Percentiles rank a stretch among this genome's conserved stretches.
These are phyloP conservation scores for Ustilago vetiveriae DNA, from an alignment of 1,284 basidiomycete genomes.

Conservation along the genomic window DNA sequence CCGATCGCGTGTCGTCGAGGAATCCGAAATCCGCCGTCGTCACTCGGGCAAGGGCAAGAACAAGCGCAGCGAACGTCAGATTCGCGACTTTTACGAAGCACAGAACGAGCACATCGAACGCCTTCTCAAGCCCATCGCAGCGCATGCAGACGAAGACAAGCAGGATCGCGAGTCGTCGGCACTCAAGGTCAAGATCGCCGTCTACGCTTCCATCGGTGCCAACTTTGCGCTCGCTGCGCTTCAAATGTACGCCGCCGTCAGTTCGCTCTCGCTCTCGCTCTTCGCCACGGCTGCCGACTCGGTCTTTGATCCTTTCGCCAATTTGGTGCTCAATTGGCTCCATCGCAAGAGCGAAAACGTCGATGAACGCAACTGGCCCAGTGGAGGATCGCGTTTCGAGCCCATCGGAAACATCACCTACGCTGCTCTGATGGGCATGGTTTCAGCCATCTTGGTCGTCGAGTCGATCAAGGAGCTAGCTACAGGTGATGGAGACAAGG, in stretches of 20 bases:
- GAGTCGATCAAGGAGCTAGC: conserved; percentile 80
- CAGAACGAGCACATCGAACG: conserved; percentile 88
- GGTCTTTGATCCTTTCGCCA: conserved; percentile 88
- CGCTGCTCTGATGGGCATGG: conserved; percentile 78
- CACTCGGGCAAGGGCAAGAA: conserved; percentile 66
- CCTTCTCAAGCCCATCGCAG: conserved; percentile 87
- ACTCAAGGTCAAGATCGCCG: conserved; percentile 75
- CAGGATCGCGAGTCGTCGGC: conserved; percentile 75
- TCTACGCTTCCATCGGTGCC: conserved; percentile 79
- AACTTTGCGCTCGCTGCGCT: conserved; percentile 74
- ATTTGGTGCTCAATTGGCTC: conserved; percentile 82
- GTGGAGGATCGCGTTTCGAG: conserved; percentile 86
- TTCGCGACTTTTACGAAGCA: conserved; percentile 78
- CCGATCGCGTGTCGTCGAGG: conserved; percentile 67
- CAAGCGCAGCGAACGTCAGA: conserved; percentile 66
- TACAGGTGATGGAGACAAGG: conserved; percentile 72
- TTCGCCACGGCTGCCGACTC: conserved; percentile 90
- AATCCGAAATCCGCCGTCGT: conserved; percentile 65
- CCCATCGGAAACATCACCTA: conserved; percentile 76
- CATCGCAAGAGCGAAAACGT: conserved; percentile 79
- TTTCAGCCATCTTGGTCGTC: conserved; percentile 85
- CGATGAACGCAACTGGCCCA: conserved; percentile 87
- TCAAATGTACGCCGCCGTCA: conserved; percentile 79
- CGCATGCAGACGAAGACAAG: conserved; percentile 79
- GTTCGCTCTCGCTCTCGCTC: conserved; percentile 83